A percentile compares a stretch with the other conserved stretches of the same genome.
phyloP scores from a whole-genome alignment of 169 alveolate genomes.

The Eimeria acervulina region DNA sequence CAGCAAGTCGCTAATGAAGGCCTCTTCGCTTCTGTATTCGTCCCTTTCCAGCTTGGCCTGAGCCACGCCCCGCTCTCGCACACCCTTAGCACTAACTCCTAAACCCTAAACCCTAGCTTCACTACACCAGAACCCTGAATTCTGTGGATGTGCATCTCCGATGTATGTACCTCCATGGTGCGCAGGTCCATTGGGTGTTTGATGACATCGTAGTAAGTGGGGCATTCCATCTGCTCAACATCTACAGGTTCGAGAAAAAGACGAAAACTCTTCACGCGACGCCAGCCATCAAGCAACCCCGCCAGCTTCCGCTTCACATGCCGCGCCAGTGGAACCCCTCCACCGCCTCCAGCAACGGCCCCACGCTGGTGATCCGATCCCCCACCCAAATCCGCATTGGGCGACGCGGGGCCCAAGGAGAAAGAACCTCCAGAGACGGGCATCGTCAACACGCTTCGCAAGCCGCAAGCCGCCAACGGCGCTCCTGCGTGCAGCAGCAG shows the following conservation, averaged over 20 bases:
- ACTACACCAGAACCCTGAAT: neutral
- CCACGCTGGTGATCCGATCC: conserved; percentile 48
- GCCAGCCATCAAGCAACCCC: conserved; percentile 79
- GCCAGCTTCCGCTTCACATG: conserved; percentile 81
- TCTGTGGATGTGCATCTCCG: neutral
- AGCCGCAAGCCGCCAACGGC: neutral
- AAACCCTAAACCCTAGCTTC: neutral
- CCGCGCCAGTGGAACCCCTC: conserved; percentile 60
- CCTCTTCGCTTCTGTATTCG: conserved; percentile 78
- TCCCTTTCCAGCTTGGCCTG: conserved; percentile 73
- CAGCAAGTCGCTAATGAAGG: conserved; percentile 71
- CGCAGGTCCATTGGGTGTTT: conserved; percentile 79
- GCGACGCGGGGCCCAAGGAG: neutral
- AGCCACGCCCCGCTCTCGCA: neutral
- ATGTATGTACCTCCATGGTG: conserved; percentile 74
- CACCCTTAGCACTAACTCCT: neutral
- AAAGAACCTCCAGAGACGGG: neutral
- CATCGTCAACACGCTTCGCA: conserved; percentile 13
- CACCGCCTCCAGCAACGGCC: neutral
- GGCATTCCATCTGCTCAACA: conserved; percentile 81
- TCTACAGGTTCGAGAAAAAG: conserved; percentile 82
- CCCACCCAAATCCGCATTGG: neutral
- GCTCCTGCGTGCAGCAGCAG: neutral
- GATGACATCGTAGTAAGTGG: conserved; percentile 78
- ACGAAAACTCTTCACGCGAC: conserved; percentile 67